phyloP scores from a whole-genome alignment of 2,329 filamentous ascomycete genomes.

The Colletotrichum navitas region DNA sequence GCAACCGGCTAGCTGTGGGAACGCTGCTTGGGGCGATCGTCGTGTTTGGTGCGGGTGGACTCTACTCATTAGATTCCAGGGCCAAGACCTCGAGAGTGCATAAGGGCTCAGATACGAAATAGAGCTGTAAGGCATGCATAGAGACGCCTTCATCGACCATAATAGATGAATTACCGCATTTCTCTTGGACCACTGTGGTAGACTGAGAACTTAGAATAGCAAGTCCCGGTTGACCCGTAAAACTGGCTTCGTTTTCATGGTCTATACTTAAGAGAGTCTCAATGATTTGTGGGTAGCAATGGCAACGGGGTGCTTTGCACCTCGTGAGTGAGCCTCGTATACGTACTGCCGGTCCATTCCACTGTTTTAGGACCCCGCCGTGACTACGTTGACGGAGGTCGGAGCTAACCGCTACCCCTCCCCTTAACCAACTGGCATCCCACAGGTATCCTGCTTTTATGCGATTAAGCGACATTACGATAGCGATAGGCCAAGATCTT shows the following conservation, averaged over 20 bases:
- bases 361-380: conserved; percentile 17
- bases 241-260: not conserved
- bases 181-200: too few relatives aligned
- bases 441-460: conserved; percentile 5
- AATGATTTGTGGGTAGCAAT: not conserved
- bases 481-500: conserved; percentile 17
- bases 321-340: not conserved
- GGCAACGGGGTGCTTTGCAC: not conserved
- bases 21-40: conserved; percentile 85
- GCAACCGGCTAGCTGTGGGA: conserved; percentile 81
- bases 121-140: conserved; percentile 7
- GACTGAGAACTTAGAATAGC: not conserved
- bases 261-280: not conserved
- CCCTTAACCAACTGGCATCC: not conserved
- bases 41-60: conserved; percentile 90
- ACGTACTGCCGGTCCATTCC: not conserved
- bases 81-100: conserved; percentile 48
- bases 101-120: conserved; percentile 32
- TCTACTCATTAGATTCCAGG: conserved; percentile 84
- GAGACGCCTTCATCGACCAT: not conserved
- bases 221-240: not conserved
- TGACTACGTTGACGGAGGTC: conserved; percentile 11
- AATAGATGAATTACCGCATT: not conserved
- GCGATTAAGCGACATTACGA: conserved; percentile 23
- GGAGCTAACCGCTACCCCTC: conserved; percentile 33